Conservation (phyloP, 1,284 basidiomycete genomes). For the Garcileccinum viscosum region DNA sequence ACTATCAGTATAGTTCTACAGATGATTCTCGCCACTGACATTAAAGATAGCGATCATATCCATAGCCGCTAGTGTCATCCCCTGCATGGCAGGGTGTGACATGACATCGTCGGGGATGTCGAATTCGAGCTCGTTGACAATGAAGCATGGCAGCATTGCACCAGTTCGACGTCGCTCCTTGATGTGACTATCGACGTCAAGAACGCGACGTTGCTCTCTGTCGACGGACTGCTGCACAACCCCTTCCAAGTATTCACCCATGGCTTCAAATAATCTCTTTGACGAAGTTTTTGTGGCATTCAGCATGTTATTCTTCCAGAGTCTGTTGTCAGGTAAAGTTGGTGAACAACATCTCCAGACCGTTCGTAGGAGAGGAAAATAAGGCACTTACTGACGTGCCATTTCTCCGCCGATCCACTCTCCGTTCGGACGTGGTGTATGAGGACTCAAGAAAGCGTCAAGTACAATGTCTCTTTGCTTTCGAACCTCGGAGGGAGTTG, state of each 20-base stretch:
- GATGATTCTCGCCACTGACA: slow-evolving; percentile 1
- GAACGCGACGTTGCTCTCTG: slow-evolving; percentile 34
- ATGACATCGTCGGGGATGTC: slow-evolving; percentile 34
- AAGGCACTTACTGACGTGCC: neutral
- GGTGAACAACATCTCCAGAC: neutral
- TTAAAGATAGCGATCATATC: slow-evolving; percentile 22
- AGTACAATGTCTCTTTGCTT: neutral
- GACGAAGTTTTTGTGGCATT: neutral
- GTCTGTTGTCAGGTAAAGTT: neutral
- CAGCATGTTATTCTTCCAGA: neutral
- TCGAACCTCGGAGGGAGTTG: neutral
- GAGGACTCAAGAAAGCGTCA: neutral
- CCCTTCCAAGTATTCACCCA: slow-evolving; percentile 40
- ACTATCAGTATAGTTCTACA: slow-evolving; percentile 1
- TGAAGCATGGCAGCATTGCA: slow-evolving; percentile 15
- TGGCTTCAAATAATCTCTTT: neutral
- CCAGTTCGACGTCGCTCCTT: slow-evolving; percentile 15
- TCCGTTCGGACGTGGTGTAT: neutral
- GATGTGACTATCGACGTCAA: slow-evolving; percentile 43
- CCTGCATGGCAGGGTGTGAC: slow-evolving; percentile 18
- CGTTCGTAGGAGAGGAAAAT: neutral
- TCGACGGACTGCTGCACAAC: slow-evolving; percentile 46
- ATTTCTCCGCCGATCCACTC: slow-evolving; percentile 1
- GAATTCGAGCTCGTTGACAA: slow-evolving; percentile 15
- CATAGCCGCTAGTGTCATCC: slow-evolving; percentile 15